Percentiles rank a stretch among this genome's conserved stretches.
Conservation (phyloP, 75 land plant species). For the Cunninghamia lanceolata region DNA sequence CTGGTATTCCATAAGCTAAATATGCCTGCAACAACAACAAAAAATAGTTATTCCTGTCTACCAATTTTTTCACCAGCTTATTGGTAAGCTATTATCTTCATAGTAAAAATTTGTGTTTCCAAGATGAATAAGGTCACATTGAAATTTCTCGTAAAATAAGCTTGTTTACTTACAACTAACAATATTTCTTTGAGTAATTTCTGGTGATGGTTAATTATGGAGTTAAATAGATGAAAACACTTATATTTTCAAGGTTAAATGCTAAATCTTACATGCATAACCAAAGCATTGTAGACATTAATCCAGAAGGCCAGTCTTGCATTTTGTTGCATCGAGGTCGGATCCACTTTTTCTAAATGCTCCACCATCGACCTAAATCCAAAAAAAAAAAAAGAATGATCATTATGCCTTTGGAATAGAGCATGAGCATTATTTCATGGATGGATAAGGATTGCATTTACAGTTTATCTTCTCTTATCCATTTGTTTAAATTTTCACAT, state of each 20-base stretch:
- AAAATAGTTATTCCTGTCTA: background rate
- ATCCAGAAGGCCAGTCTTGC: constrained; percentile 94
- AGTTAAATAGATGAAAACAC: background rate
- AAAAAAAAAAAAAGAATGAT: background rate
- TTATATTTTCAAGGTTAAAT: background rate
- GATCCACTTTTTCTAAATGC: constrained; percentile 76
- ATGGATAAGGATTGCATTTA: background rate
- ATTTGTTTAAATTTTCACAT: background rate
- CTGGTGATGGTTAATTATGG: constrained; percentile 2
- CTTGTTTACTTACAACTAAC: background rate
- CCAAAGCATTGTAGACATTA: constrained; percentile 84
- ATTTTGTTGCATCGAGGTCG: constrained; percentile 50
- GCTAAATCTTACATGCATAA: constrained; percentile 79
- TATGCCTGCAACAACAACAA: constrained; percentile 62
- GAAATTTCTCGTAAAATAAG: background rate
- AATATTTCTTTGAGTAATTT: background rate
- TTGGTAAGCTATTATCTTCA: background rate
- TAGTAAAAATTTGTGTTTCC: background rate
- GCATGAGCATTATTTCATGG: background rate
- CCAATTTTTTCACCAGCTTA: background rate
- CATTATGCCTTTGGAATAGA: constrained; percentile 2
- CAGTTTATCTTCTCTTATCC: background rate
- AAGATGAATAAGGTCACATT: background rate
- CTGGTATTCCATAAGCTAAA: constrained; percentile 84
- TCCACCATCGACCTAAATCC: constrained; percentile 72